phyloP scores from a whole-genome alignment of 306 rosid genomes.

The Macrotyloma uniflorum region DNA sequence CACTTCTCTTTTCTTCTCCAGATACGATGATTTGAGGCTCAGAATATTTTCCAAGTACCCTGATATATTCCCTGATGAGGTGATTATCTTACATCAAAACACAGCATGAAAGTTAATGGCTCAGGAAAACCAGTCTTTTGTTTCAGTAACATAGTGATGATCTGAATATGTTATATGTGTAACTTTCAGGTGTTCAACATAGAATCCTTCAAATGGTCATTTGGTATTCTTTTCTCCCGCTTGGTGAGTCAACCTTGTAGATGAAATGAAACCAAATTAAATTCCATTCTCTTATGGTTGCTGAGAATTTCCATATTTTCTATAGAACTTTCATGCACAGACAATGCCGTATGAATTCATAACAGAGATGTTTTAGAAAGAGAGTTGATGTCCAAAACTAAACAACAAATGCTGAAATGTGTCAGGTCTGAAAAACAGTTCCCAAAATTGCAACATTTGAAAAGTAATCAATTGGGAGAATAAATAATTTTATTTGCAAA shows the following conservation, averaged over 20 bases:
- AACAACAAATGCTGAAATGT: not conserved
- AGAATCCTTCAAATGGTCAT: slow-evolving; percentile 95
- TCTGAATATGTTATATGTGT: slow-evolving; percentile 34
- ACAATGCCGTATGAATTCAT: slow-evolving; percentile 12
- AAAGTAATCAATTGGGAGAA: slow-evolving; percentile 3
- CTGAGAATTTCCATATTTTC: not conserved
- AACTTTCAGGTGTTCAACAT: slow-evolving; percentile 83
- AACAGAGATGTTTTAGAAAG: not conserved
- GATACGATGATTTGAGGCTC: slow-evolving; percentile 81
- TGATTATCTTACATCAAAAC: slow-evolving; percentile 39
- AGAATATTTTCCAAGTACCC: slow-evolving; percentile 94
- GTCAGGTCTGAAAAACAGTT: not conserved
- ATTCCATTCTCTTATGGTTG: not conserved
- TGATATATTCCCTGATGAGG: slow-evolving; percentile 91
- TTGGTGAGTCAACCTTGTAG: slow-evolving; percentile 66
- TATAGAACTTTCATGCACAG: not conserved
- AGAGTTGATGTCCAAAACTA: slow-evolving; percentile 10
- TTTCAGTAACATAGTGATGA: slow-evolving; percentile 9
- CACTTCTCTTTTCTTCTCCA: slow-evolving; percentile 44
- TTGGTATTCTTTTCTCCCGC: slow-evolving; percentile 96
- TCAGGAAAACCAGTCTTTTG: not conserved
- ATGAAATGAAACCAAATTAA: slow-evolving; percentile 15
- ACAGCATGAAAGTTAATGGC: not conserved
- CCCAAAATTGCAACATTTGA: not conserved
- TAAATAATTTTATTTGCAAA: slow-evolving; percentile 6